Evolutionary conservation across 1,284 basidiomycete species (phyloP), one percentile per base, ranked within the genome.

Genomic region (Mycosarcoma maydis): DNA sequence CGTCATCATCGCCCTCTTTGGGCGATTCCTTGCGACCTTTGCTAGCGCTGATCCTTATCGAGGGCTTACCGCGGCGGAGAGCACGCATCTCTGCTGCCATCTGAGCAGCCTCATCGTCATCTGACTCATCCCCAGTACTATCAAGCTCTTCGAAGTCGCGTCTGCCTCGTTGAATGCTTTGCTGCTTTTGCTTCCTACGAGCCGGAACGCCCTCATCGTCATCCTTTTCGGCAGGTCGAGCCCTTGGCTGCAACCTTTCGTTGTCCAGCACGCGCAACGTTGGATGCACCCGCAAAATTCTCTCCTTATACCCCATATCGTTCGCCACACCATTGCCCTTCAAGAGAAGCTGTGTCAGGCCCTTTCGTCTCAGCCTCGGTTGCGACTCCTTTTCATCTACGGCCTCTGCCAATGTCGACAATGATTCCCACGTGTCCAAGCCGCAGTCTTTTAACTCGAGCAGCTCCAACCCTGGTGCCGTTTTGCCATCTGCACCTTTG

Each of bases 381-480:
- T 52, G 53, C 39, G 33, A 39, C 30, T 50, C 48, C 41, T 26
- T 56, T 43, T 34, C 45, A 5, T 47, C 50, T 23, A 42, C 43
- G 0, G 34, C 32, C 38, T 49, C 45, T 1, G 61, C 53, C 4
- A 80, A 46, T 3, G 72, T 66, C 16, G 53, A 51, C 3, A 80
- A 19, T 23, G 38, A 36, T 10, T 57, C 60, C 72, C 72, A 80
- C 2, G 40, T 41, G 27, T 60, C 40, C 40, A 80, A 24, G 0
- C 77, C 77, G 46, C 78, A 80, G 38, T 76, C 72, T 33, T 73
- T 65, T 23, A 77, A 38, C 40, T 80, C 78, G 6, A 80, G 41
- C 34, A 75, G 46, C 29, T 68, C 75, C 6, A 80, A 41, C 0
- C 78, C 78, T 0, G 72, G 66, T 29, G 73, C 75, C 2, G 60